These are phyloP conservation scores for Phoma sp. DNA, from an alignment of 2,329 filamentous ascomycete species.

Conservation along the genomic window DNA sequence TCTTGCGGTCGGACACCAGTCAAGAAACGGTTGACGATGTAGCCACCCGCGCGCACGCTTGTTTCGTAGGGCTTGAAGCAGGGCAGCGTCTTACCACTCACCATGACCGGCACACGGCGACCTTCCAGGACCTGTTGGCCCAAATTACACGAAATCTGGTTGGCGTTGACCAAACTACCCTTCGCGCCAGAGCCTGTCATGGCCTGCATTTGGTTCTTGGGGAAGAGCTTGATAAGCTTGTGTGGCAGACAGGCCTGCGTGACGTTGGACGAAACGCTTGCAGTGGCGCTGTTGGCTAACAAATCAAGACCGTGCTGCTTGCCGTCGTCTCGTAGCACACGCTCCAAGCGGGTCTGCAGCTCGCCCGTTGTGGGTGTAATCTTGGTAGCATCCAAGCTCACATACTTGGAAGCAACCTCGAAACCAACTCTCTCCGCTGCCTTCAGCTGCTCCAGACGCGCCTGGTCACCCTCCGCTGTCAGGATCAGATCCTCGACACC, in stretches of 20 bases:
- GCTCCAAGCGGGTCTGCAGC: conserved; percentile 79
- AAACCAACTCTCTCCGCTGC: conserved; percentile 74
- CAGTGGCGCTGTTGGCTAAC: conserved; percentile 76
- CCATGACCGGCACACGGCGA: conserved; percentile 93
- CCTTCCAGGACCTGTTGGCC: conserved; percentile 97
- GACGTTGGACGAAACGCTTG: conserved; percentile 76
- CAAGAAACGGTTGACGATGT: conserved; percentile 94
- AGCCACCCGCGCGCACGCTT: conserved; percentile 86
- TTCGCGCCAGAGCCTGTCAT: conserved; percentile 99
- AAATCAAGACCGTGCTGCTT: conserved; percentile 93
- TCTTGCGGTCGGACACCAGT: conserved; percentile 97
- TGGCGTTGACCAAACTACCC: conserved; percentile 90
- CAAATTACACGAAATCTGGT: conserved; percentile 95
- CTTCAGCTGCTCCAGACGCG: conserved; percentile 71
- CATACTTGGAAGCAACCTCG: conserved; percentile 83
- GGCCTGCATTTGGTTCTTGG: conserved; percentile 97
- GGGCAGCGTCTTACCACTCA: conserved; percentile 93
- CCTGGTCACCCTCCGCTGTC: conserved; percentile 77
- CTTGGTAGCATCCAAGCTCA: conserved; percentile 74
- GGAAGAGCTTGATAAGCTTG: conserved; percentile 89
- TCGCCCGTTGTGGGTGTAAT: conserved; percentile 71
- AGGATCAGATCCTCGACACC: conserved; percentile 95
- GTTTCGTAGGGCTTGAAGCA: conserved; percentile 95
- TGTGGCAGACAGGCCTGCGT: conserved; percentile 80
- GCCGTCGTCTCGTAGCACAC: conserved; percentile 85